phyloP scores from a whole-genome alignment of 805 yeast genomes.

The Priceomyces carsonii region DNA sequence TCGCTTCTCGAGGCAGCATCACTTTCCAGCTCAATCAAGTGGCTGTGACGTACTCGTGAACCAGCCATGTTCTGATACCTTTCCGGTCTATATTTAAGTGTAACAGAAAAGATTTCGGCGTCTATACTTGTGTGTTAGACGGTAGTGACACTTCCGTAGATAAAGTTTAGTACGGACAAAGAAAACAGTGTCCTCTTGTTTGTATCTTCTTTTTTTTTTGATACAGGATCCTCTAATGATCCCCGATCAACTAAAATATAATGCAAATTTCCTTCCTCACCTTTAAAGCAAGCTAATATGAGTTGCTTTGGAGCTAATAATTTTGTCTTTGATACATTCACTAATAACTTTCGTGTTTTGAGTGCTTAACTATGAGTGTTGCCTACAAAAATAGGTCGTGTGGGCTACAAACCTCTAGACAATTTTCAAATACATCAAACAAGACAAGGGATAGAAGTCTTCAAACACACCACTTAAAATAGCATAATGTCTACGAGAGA shows the following conservation, averaged over 20 bases:
- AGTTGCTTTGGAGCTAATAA: background rate
- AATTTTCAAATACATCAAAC: too few species aligned
- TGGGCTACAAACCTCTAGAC: too few species aligned
- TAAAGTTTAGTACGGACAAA: too few species aligned
- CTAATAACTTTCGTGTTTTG: too few species aligned
- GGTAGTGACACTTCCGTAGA: too few species aligned
- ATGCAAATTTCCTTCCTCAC: background rate
- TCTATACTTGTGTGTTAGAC: background rate
- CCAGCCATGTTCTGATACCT: constrained; percentile 14
- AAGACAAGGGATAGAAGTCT: too few species aligned
- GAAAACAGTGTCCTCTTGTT: too few species aligned
- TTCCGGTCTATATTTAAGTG: constrained; percentile 12
- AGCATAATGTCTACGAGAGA: too few species aligned
- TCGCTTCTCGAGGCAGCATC: constrained; percentile 6
- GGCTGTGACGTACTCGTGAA: constrained; percentile 10
- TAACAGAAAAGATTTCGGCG: constrained; percentile 9
- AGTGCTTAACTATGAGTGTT: constrained; percentile 3
- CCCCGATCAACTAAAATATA: background rate
- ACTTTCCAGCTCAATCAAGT: constrained; percentile 5
- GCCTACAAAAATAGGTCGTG: constrained; percentile 1
- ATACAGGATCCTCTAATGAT: background rate
- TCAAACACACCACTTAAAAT: too few species aligned
- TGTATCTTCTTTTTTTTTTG: background rate
- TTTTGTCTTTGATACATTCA: background rate
- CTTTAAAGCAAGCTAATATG: background rate